A percentile compares a stretch with the other conserved stretches of the same genome.
Conservation (phyloP, 257 asterid species). For the Lycium barbarum region DNA sequence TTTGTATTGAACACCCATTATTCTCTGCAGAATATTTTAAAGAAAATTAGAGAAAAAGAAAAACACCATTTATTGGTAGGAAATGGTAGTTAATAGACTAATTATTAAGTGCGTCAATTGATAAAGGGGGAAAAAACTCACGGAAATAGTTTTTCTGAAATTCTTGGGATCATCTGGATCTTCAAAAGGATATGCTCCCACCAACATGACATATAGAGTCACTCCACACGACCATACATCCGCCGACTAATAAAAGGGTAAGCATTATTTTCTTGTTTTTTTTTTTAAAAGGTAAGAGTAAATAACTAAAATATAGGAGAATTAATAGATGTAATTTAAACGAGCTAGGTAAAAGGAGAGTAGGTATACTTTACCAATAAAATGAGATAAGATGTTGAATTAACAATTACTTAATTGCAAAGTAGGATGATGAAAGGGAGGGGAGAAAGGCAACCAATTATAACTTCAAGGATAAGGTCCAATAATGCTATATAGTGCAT, state of each 20-base stretch:
- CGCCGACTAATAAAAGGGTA: constrained; percentile 46
- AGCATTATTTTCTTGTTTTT: neutral
- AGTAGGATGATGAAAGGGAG: neutral
- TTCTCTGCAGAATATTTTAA: constrained; percentile 45
- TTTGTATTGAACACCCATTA: constrained; percentile 59
- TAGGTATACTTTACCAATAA: neutral
- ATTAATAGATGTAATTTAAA: neutral
- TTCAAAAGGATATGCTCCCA: constrained; percentile 84
- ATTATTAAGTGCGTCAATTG: neutral
- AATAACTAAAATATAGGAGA: neutral
- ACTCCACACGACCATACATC: constrained; percentile 88
- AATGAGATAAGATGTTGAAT: neutral
- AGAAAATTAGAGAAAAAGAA: neutral
- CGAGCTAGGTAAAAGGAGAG: neutral
- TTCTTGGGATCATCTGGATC: constrained; percentile 67
- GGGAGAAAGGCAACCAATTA: neutral
- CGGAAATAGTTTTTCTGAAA: constrained; percentile 67
- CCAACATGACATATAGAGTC: constrained; percentile 76
- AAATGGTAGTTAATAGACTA: neutral
- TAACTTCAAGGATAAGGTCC: constrained; percentile 9
- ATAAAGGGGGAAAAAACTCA: constrained; percentile 24
- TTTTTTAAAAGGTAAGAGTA: neutral
- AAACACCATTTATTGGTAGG: neutral
- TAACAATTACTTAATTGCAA: neutral
- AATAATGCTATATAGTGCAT: neutral